Evolutionary conservation across 2,329 filamentous ascomycete genomes (phyloP).

Genomic region (Aspergillus amoenus): DNA sequence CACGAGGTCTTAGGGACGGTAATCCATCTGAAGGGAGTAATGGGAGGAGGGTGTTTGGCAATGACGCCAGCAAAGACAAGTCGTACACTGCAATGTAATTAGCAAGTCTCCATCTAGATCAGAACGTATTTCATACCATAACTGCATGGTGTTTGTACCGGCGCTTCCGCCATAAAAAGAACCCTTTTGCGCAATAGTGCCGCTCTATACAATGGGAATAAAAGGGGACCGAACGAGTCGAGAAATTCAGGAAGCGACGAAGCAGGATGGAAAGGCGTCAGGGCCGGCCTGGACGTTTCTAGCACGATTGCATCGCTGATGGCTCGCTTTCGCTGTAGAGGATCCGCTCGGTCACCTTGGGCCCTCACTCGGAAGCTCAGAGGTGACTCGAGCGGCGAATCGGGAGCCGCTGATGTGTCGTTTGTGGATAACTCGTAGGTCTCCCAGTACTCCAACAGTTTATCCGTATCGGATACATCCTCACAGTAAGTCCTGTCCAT

Average conservation of each 20-base stretch:
- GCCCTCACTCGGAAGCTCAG: slow-evolving; percentile 52
- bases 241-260: slow-evolving; percentile 76
- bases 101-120: slow-evolving; percentile 24
- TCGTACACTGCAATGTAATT: slow-evolving; percentile 69
- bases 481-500: slow-evolving; percentile 56
- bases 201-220: slow-evolving; percentile 88
- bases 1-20: slow-evolving; percentile 64
- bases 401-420: slow-evolving; percentile 36
- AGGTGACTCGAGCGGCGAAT: slow-evolving; percentile 56
- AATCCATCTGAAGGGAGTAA: slow-evolving; percentile 64
- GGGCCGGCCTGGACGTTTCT: slow-evolving; percentile 51
- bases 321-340: slow-evolving; percentile 33
- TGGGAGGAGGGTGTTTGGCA: slow-evolving; percentile 72
- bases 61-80: slow-evolving; percentile 86
- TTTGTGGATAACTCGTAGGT: slow-evolving; percentile 39
- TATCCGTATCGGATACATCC: slow-evolving; percentile 60
- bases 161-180: slow-evolving; percentile 79
- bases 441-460: slow-evolving; percentile 81
- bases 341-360: slow-evolving; percentile 44
- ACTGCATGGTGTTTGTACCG: slow-evolving; percentile 81
- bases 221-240: slow-evolving; percentile 81
- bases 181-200: slow-evolving; percentile 85
- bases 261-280: slow-evolving; percentile 81
- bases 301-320: slow-evolving; percentile 45
- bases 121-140: slow-evolving; percentile 62